Conservation (phyloP, 768 basidiomycete species). For the Termitomyces sp. region DNA sequence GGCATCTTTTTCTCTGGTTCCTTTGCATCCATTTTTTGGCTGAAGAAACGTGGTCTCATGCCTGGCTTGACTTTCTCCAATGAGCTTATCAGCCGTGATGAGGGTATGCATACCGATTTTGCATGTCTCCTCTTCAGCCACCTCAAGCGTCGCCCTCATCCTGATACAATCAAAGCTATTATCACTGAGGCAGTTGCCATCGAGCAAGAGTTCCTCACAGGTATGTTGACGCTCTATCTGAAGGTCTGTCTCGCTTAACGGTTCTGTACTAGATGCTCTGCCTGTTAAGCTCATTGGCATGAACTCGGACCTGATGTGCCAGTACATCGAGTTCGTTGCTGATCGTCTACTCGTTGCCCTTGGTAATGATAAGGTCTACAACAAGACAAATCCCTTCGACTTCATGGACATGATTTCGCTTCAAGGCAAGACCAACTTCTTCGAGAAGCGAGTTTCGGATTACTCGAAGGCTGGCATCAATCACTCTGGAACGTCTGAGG, state of each 20-base stretch:
- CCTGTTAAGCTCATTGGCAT: conserved; percentile 88
- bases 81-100: conserved; percentile 93
- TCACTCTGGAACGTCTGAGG: conserved; percentile 17
- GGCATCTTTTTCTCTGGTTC: conserved; percentile 96
- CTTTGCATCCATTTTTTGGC: conserved; percentile 93
- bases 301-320: conserved; percentile 85
- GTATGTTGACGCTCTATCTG: conserved; percentile 26
- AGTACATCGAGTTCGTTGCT: conserved; percentile 89
- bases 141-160: conserved; percentile 75
- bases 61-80: conserved; percentile 97
- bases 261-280: conserved; percentile 58
- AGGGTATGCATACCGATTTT: conserved; percentile 97
- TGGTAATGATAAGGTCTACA: conserved; percentile 78
- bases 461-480: conserved; percentile 68
- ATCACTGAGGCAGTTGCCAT: conserved; percentile 81
- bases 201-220: conserved; percentile 82
- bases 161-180: conserved; percentile 63
- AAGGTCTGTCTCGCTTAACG: no score
- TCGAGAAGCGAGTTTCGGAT: conserved; percentile 91
- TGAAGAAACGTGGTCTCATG: conserved; percentile 96
- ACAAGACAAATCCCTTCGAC: conserved; percentile 78
- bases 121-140: conserved; percentile 89
- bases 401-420: conserved; percentile 96
- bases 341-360: conserved; percentile 83
- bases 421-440: conserved; percentile 96